Evolutionary conservation across 306 rosid species (phyloP).

Genomic region (Styphnolobium japonicum): DNA sequence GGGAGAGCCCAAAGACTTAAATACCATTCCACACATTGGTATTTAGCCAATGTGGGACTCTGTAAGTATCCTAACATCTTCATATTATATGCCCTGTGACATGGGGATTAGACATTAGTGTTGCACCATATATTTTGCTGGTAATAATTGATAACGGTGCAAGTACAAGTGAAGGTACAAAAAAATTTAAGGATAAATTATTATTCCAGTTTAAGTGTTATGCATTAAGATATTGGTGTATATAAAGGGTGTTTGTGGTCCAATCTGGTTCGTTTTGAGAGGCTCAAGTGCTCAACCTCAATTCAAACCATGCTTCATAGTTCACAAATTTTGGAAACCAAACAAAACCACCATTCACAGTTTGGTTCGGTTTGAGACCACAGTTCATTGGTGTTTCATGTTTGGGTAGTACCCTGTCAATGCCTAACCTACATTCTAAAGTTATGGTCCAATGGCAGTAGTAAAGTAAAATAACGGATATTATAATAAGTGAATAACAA

Average conservation of each 20-base stretch:
- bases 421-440: too few relatives aligned
- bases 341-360: background rate
- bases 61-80: background rate
- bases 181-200: background rate
- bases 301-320: background rate
- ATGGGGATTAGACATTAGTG: too few relatives aligned
- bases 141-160: background rate
- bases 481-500: background rate
- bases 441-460: background rate
- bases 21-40: too few relatives aligned
- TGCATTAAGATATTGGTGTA: background rate
- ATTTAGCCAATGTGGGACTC: too few relatives aligned
- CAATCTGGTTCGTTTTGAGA: background rate
- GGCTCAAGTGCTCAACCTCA: background rate
- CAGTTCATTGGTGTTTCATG: background rate
- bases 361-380: background rate
- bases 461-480: background rate
- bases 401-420: too few relatives aligned
- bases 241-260: background rate
- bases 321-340: background rate
- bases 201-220: background rate
- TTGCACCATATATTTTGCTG: background rate
- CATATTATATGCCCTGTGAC: background rate
- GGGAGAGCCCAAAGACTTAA: too few relatives aligned
- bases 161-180: background rate